phyloP scores from a whole-genome alignment of 2,329 filamentous ascomycete genomes.

The Coleophoma crateriformis region DNA sequence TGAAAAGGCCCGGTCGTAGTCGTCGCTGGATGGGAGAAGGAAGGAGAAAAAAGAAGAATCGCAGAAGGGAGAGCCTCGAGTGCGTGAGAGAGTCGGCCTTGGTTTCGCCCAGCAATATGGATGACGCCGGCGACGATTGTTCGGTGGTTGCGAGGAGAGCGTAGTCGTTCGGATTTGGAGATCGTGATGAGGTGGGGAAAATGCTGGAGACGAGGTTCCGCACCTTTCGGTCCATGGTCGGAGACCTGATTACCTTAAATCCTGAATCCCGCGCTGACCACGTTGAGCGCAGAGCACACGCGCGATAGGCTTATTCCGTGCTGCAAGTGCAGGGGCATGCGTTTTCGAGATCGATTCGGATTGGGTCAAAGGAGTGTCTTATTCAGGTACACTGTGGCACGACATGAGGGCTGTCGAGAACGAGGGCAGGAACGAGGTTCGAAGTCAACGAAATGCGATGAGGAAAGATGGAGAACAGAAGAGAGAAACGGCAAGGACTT shows the following conservation, averaged over 20 bases:
- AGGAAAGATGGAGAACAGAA: too few relatives aligned
- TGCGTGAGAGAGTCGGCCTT: background rate
- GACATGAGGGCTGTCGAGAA: too few relatives aligned
- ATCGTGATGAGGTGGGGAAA: background rate
- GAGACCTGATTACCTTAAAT: too few relatives aligned
- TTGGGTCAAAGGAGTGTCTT: too few relatives aligned
- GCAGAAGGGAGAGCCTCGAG: background rate
- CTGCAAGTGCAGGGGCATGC: too few relatives aligned
- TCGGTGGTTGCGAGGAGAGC: background rate
- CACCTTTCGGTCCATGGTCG: background rate
- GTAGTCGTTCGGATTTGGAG: background rate
- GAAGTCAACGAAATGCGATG: too few relatives aligned
- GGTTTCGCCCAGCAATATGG: background rate
- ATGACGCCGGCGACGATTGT: background rate
- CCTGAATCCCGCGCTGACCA: too few relatives aligned
- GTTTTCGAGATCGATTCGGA: too few relatives aligned
- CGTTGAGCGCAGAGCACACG: background rate
- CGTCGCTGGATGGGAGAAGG: constrained; percentile 19
- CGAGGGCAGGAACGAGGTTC: too few relatives aligned
- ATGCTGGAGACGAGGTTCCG: background rate
- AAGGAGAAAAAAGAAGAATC: constrained; percentile 13
- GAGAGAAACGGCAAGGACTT: too few relatives aligned
- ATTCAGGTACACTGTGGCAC: too few relatives aligned
- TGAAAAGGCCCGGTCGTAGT: constrained; percentile 11
- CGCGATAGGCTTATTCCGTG: background rate